Percentiles rank a stretch among this genome's conserved stretches.
phyloP scores from a whole-genome alignment of 2,329 filamentous ascomycete genomes.

The Colletotrichum theobromicola region DNA sequence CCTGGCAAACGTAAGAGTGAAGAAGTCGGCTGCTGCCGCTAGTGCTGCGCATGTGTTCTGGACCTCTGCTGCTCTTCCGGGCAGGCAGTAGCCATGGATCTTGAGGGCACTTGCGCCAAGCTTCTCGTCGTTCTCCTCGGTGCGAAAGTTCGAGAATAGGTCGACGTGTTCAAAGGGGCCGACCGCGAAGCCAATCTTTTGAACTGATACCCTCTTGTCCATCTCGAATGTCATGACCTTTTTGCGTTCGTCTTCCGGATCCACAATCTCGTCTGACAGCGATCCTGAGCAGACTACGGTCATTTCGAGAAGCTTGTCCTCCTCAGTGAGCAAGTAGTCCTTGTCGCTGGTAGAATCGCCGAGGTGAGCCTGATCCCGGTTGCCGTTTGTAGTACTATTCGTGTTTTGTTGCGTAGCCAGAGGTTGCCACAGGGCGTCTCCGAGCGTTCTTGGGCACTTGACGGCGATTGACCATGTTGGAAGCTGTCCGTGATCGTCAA shows the following conservation, averaged over 20 bases:
- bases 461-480: constrained; percentile 90
- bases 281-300: constrained; percentile 91
- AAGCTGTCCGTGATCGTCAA: constrained; percentile 82
- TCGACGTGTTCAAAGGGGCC: constrained; percentile 96
- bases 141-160: constrained; percentile 81
- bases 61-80: constrained; percentile 80
- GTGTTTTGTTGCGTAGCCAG: constrained; percentile 43
- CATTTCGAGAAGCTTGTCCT: constrained; percentile 89
- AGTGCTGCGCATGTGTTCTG: constrained; percentile 87
- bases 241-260: constrained; percentile 77
- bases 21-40: constrained; percentile 87
- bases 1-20: constrained; percentile 84
- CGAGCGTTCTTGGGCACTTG: constrained; percentile 83
- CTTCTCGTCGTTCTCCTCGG: constrained; percentile 90
- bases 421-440: constrained; percentile 70
- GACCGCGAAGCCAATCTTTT: constrained; percentile 91
- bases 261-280: constrained; percentile 80
- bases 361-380: constrained; percentile 37
- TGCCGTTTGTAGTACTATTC: constrained; percentile 33
- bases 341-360: constrained; percentile 44
- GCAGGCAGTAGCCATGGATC: constrained; percentile 90
- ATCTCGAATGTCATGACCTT: constrained; percentile 89
- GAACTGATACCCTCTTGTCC: constrained; percentile 76
- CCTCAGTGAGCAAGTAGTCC: constrained; percentile 61
- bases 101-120: constrained; percentile 88